phyloP scores from a whole-genome alignment of 768 basidiomycete genomes.

The Termitomyces bulborhizus region DNA sequence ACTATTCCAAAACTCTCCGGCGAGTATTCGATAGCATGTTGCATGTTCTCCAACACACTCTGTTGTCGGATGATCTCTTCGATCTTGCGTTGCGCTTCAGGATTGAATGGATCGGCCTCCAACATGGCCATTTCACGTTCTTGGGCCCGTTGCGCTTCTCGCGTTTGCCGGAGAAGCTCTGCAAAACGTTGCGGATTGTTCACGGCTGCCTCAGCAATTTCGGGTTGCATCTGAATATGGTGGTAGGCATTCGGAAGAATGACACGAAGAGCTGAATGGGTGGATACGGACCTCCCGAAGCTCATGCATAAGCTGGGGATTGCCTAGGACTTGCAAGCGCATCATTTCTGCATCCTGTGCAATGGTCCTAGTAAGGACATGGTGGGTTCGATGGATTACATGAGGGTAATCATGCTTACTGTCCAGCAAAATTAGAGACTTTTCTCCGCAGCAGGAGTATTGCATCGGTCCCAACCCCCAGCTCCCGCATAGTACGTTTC shows the following conservation, averaged over 20 bases:
- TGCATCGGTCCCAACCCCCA: conserved; percentile 51
- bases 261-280: not conserved
- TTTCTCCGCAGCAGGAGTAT: conserved; percentile 67
- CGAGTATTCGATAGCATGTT: conserved; percentile 89
- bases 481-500: conserved; percentile 61
- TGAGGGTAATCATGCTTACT: conserved; percentile 21
- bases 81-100: conserved; percentile 89
- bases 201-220: conserved; percentile 67
- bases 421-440: conserved; percentile 35
- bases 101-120: conserved; percentile 84
- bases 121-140: conserved; percentile 61
- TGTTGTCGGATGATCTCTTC: conserved; percentile 91
- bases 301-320: conserved; percentile 74
- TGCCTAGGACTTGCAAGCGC: conserved; percentile 80
- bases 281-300: conserved; percentile 51
- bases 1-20: conserved; percentile 94
- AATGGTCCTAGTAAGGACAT: conserved; percentile 40
- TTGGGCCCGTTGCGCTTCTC: conserved; percentile 47
- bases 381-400: not conserved
- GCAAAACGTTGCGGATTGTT: conserved; percentile 71
- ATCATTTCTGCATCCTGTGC: conserved; percentile 87
- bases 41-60: conserved; percentile 87
- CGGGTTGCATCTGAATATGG: conserved; percentile 65
- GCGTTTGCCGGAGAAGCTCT: conserved; percentile 58
- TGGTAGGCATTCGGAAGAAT: not conserved